Base-by-base conservation (phyloP, 805 yeast species). In the Candida chauliodis region DNA sequence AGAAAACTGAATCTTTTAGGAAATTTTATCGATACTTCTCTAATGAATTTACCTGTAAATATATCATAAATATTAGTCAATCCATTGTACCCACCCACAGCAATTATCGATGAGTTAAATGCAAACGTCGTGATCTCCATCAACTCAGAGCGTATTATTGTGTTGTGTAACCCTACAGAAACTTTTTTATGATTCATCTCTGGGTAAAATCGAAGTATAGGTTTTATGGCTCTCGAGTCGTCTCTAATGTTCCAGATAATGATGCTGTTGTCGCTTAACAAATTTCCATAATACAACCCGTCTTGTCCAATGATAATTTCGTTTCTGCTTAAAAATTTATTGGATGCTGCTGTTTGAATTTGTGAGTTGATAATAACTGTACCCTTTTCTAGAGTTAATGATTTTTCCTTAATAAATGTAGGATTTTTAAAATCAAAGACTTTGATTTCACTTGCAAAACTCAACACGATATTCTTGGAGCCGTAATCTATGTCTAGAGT, bases 1-100 rank as follows among this genome's bases (percentile, higher is more conserved):
- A 56, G 51, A 16, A 49, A 58, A 16, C 37, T 29, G 30, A 49
- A 48, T 34, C 49, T 52, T 25, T 49, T 53, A 8, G 70, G 66
- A 30, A 52, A 53, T 29, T 61, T 55, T 2, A 51, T 46, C 5
- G 66, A 55, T 10, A 59, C 51, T 18, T 56, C 66, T 34, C 73
- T 51, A 19, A 67, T 46, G 31, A 50, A 61, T 20, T 58, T 59
- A 2, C 79, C 79, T 0, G 72, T 69, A 36, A 60, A 55, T 1
- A 65, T 48, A 48, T 73, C 68, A 50, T 69, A 68, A 13, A 72
- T 31, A 36, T 68, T 66, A 19, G 65, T 56, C 34, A 55, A 56
- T 2, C 78, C 78, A 42, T 67, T 62, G 41, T 55, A 63, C 2
- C 71, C 69, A 0, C 75, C 73, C 6, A 73, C 56, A 7, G 66